These are phyloP conservation scores for Alternaria gaisen DNA, from an alignment of 2,329 filamentous ascomycete genomes.

Conservation along the genomic window DNA sequence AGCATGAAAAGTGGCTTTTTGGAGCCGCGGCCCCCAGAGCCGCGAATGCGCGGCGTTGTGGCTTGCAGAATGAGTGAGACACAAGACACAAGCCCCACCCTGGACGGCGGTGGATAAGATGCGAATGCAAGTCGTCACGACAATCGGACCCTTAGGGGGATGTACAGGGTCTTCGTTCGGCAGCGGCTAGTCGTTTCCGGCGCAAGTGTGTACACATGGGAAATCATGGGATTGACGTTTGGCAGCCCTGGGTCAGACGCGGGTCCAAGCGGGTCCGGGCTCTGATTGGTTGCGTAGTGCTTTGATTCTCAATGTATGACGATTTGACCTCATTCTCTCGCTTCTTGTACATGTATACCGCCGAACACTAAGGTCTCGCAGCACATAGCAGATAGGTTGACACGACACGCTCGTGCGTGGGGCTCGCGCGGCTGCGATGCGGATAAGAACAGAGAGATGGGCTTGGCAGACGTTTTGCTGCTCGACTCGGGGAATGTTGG, in stretches of 20 bases:
- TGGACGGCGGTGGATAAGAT: background rate
- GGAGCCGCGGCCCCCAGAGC: background rate
- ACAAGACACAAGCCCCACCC: background rate
- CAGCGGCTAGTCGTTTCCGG: conserved; percentile 11
- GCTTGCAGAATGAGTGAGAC: background rate
- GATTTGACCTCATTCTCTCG: conserved; percentile 31
- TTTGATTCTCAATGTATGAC: conserved; percentile 36
- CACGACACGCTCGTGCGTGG: conserved; percentile 3
- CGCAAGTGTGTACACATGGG: conserved; percentile 18
- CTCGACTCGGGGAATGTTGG: background rate
- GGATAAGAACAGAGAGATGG: background rate
- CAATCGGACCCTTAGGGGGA: conserved; percentile 19
- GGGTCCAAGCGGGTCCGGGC: conserved; percentile 6
- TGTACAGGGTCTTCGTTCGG: conserved; percentile 18
- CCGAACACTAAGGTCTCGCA: background rate
- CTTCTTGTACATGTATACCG: conserved; percentile 13
- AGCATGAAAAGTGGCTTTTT: background rate
- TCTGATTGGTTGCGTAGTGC: conserved; percentile 25
- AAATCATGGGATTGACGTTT: conserved; percentile 24
- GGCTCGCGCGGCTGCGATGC: conserved; percentile 5
- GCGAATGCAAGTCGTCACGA: conserved; percentile 22
- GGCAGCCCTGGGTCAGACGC: background rate
- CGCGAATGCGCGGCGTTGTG: conserved; percentile 4
- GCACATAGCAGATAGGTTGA: background rate
- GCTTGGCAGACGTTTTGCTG: conserved; percentile 2